Conservation (phyloP, 2,329 filamentous ascomycete species). For the Fusarium sp. region DNA sequence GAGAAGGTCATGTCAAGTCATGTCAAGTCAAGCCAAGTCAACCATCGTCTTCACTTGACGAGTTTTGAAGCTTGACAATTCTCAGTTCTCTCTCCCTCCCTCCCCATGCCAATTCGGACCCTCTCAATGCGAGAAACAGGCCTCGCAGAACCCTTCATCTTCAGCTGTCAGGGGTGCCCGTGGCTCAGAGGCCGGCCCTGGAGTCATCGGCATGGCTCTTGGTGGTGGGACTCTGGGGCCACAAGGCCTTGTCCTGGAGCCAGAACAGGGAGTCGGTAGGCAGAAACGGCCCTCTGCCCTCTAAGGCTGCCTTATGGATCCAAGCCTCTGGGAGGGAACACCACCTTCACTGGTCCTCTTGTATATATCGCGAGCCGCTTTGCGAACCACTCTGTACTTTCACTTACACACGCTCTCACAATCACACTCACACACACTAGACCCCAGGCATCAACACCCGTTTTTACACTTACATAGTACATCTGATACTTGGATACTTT, state of each 20-base stretch:
- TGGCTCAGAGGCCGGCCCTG: slow-evolving; percentile 34
- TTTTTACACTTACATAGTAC: slow-evolving; percentile 38
- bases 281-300: slow-evolving; percentile 42
- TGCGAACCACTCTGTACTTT: slow-evolving; percentile 23
- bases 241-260: slow-evolving; percentile 15
- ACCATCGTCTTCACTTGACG: neutral
- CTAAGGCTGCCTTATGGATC: slow-evolving; percentile 31
- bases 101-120: slow-evolving; percentile 28
- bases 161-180: slow-evolving; percentile 8
- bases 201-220: slow-evolving; percentile 43
- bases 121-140: slow-evolving; percentile 15
- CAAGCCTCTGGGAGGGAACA: slow-evolving; percentile 41
- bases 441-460: slow-evolving; percentile 39
- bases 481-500: slow-evolving; percentile 15
- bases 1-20: neutral
- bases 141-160: slow-evolving; percentile 18
- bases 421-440: slow-evolving; percentile 11
- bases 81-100: slow-evolving; percentile 25
- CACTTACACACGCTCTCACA: slow-evolving; percentile 10
- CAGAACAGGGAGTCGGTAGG: slow-evolving; percentile 38
- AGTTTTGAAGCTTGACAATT: slow-evolving; percentile 11
- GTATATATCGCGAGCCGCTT: slow-evolving; percentile 40
- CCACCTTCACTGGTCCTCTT: slow-evolving; percentile 23
- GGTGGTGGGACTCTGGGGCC: slow-evolving; percentile 18
- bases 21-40: neutral